Conservation (phyloP, 2,329 filamentous ascomycete genomes). For the Arthrobotrys megalospora region DNA sequence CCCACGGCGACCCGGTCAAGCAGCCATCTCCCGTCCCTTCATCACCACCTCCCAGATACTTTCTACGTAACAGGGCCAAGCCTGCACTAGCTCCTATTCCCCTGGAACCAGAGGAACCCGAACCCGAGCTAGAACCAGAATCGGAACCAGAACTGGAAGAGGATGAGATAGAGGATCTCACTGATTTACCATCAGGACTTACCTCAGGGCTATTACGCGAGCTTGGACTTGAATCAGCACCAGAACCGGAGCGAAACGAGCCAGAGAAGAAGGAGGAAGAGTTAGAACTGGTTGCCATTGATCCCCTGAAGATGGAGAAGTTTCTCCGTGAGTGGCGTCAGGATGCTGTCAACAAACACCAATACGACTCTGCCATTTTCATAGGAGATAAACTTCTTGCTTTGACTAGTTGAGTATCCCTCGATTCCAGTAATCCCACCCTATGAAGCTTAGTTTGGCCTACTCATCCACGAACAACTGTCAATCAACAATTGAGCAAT, state of each 20-base stretch:
- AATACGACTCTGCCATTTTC: slow-evolving; percentile 96
- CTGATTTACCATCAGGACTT: neutral
- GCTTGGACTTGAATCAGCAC: neutral
- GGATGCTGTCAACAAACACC: slow-evolving; percentile 93
- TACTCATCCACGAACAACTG: neutral
- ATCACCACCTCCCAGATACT: slow-evolving; percentile 23
- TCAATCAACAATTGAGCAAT: neutral
- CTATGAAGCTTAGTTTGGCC: neutral
- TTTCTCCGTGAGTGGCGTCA: slow-evolving; percentile 95
- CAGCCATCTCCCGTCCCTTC: slow-evolving; percentile 11
- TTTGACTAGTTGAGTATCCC: slow-evolving; percentile 78
- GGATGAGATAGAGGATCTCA: slow-evolving; percentile 4
- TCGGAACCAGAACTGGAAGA: neutral
- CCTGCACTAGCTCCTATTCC: neutral
- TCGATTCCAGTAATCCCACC: neutral
- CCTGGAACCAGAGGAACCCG: neutral
- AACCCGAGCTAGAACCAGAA: neutral
- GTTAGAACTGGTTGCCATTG: neutral
- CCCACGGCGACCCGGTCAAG: slow-evolving; percentile 20
- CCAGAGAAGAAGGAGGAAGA: slow-evolving; percentile 2
- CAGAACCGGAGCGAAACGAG: neutral
- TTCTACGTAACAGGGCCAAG: slow-evolving; percentile 11
- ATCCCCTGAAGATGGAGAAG: slow-evolving; percentile 81
- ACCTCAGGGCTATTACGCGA: neutral
- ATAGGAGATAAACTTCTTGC: slow-evolving; percentile 97